phyloP scores from a whole-genome alignment of 257 asterid species.

The Euphrasia confusa region DNA sequence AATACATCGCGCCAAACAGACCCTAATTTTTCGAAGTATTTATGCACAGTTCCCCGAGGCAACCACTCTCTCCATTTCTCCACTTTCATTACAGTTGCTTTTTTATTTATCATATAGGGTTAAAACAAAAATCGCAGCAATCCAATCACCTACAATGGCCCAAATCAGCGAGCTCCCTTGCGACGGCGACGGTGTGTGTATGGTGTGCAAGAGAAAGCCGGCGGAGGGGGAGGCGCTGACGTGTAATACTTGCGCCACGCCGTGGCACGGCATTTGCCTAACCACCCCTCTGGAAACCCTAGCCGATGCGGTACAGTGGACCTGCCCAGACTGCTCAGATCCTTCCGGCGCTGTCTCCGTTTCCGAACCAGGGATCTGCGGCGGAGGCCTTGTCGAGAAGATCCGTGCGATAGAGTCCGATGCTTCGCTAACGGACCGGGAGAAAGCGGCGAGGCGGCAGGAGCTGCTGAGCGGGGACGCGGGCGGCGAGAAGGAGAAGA shows the following conservation, averaged over 20 bases:
- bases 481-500: not conserved
- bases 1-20: constrained; percentile 38
- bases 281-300: constrained; percentile 43
- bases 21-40: constrained; percentile 20
- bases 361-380: constrained; percentile 24
- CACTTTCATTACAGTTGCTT: constrained; percentile 21
- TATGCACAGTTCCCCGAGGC: constrained; percentile 27
- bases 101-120: not conserved
- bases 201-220: constrained; percentile 59
- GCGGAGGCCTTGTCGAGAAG: constrained; percentile 50
- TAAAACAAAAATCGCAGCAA: not conserved
- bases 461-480: constrained; percentile 51
- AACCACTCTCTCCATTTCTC: constrained; percentile 19
- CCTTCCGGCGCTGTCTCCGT: constrained; percentile 19
- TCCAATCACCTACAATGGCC: constrained; percentile 36
- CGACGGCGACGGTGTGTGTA: constrained; percentile 84
- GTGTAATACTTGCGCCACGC: constrained; percentile 77
- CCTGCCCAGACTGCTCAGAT: constrained; percentile 70
- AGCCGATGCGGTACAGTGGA: constrained; percentile 56
- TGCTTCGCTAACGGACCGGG: constrained; percentile 47
- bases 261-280: constrained; percentile 80
- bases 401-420: constrained; percentile 70
- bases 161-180: constrained; percentile 61
- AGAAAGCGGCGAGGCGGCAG: constrained; percentile 81
- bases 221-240: constrained; percentile 41